Base-by-base conservation (phyloP, 306 rosid species). In the Psophocarpus tetragonolobus region DNA sequence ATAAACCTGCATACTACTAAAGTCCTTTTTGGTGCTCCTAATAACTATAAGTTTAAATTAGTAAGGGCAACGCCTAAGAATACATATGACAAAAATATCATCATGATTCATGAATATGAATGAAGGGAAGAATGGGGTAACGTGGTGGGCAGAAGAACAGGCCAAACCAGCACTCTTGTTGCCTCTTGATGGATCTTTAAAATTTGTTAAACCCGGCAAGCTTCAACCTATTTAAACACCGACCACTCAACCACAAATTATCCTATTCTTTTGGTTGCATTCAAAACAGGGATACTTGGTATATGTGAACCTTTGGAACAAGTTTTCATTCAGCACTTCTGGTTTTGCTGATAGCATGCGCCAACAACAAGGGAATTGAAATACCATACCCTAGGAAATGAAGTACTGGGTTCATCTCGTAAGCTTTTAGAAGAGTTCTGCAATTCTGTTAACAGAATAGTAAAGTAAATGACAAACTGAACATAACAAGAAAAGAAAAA, bases 361-460 rank as follows among this genome's bases (percentile, higher is more conserved):
- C 96, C 91, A 95, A 50, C 84, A 92, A 71, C 54, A 87, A 62
- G 45, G 97, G 99, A 67, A 87, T 71, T 71, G 87, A 78, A 77
- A 90, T 39, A 84, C 92, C 85, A 74, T 87, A 92, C 38, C 78
- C 90, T 53, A 89, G 88, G 57, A 90, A 88, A 76, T 95, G 92
- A 75, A 95, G 82, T 20, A 87, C 54, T 41, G 99, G 94, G 69
- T 92, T 92, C 96, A 92, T 95, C 84, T 88, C 97, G 54, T 89
- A 92, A 12, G 97, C 99, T 89, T 95, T 95, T 68, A 82, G 72
- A 20, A 91, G 89, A 75, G 39, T 84, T 89, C 90, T 56, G 93
- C 98, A 95, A 77, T 71, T 79, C 98, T 95, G 97, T 32, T 32
- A 78, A 72, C 20, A 42, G 57, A 84, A 82, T 54, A 62, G 68